These are phyloP conservation scores for Aspergillus cristatus DNA, from an alignment of 495 filamentous ascomycete species.

Conservation along the genomic window DNA sequence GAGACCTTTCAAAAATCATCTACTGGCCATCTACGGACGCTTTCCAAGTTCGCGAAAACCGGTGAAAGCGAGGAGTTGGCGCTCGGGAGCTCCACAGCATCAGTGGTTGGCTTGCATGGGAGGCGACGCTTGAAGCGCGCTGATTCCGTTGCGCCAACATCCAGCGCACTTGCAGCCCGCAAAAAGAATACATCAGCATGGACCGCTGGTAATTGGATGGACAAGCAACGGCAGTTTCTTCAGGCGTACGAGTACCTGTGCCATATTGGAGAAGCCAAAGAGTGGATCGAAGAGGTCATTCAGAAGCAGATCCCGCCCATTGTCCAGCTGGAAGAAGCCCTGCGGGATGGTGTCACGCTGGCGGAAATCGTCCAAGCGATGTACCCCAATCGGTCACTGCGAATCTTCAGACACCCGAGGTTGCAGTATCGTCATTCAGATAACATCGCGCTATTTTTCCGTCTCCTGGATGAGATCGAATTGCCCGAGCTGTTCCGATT, in stretches of 20 bases:
- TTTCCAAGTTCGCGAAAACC: slow-evolving; percentile 76
- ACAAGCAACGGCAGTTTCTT: slow-evolving; percentile 90
- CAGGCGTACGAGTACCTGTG: slow-evolving; percentile 99
- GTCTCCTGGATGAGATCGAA: slow-evolving; percentile 85
- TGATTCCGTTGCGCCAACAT: slow-evolving; percentile 44
- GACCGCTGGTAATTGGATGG: slow-evolving; percentile 94
- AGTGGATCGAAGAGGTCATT: slow-evolving; percentile 97
- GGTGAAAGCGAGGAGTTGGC: slow-evolving; percentile 69
- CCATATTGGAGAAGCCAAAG: slow-evolving; percentile 97
- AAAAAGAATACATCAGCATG: slow-evolving; percentile 54
- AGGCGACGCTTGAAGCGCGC: slow-evolving; percentile 72
- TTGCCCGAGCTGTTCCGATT: slow-evolving; percentile 97
- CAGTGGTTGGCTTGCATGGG: slow-evolving; percentile 81
- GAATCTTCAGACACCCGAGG: slow-evolving; percentile 75
- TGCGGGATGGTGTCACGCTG: slow-evolving; percentile 88
- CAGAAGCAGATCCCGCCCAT: slow-evolving; percentile 84
- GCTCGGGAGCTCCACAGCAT: slow-evolving; percentile 61
- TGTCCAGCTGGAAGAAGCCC: slow-evolving; percentile 88
- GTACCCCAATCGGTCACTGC: slow-evolving; percentile 59
- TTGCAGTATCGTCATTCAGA: slow-evolving; percentile 95
- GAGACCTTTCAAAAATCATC: slow-evolving; percentile 72
- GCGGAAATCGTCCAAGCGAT: slow-evolving; percentile 94
- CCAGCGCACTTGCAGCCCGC: slow-evolving; percentile 32
- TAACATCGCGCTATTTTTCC: slow-evolving; percentile 92
- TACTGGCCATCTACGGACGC: slow-evolving; percentile 77